Evolutionary conservation across 768 basidiomycete genomes (phyloP).

Genomic region (Collybia mongolica): DNA sequence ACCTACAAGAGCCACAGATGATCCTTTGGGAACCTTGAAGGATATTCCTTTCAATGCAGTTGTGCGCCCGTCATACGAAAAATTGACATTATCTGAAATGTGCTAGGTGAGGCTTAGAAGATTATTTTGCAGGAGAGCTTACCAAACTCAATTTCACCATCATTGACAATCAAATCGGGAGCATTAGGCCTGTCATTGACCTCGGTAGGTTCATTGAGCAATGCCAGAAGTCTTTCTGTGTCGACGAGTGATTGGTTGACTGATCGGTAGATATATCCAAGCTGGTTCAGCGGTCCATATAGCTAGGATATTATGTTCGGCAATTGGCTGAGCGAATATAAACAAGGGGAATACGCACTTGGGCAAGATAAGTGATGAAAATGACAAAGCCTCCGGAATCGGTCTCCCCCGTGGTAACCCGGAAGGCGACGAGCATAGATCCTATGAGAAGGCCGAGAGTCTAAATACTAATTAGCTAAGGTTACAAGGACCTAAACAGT

Average conservation of each 20-base stretch:
- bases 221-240: slow-evolving; percentile 78
- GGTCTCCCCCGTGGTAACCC: slow-evolving; percentile 55
- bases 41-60: slow-evolving; percentile 75
- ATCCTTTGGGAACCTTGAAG: slow-evolving; percentile 86
- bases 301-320: slow-evolving; percentile 36
- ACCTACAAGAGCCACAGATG: slow-evolving; percentile 88
- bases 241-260: slow-evolving; percentile 77
- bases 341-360: slow-evolving; percentile 39
- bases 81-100: slow-evolving; percentile 71
- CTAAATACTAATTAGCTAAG: slow-evolving; percentile 28
- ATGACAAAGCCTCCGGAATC: slow-evolving; percentile 66
- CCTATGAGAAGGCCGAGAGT: slow-evolving; percentile 81
- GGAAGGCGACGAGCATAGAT: slow-evolving; percentile 71
- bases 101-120: slow-evolving; percentile 2
- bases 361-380: slow-evolving; percentile 80
- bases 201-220: slow-evolving; percentile 81
- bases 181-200: slow-evolving; percentile 81
- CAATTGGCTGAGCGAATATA: not conserved
- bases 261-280: slow-evolving; percentile 77
- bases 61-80: slow-evolving; percentile 77
- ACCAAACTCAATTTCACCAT: slow-evolving; percentile 90
- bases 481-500: not conserved
- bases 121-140: slow-evolving; percentile 17
- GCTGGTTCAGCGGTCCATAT: slow-evolving; percentile 72
- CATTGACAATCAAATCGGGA: slow-evolving; percentile 64